These are phyloP conservation scores for Oehlia diaphana DNA, from an alignment of 192 early-diverging fungal species.

Conservation along the genomic window DNA sequence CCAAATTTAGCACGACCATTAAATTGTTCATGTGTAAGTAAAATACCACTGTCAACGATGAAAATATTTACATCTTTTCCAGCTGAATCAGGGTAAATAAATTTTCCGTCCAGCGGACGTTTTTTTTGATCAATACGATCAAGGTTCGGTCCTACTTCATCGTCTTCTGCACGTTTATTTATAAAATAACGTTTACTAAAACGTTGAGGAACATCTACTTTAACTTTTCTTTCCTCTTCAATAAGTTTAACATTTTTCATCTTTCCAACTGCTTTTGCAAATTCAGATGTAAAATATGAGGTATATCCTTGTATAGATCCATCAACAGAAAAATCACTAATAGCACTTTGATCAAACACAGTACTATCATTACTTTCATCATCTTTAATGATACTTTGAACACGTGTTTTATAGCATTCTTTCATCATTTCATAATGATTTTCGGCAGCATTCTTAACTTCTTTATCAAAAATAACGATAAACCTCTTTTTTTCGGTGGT, in stretches of 20 bases:
- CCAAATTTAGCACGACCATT: conserved; percentile 71
- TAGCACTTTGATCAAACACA: background rate
- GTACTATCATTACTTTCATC: background rate
- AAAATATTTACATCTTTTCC: conserved; percentile 63
- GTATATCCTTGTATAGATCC: background rate
- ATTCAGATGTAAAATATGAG: background rate
- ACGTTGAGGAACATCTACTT: too few species aligned
- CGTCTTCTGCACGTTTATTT: background rate
- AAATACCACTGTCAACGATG: conserved; percentile 65
- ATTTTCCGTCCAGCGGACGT: conserved; percentile 49
- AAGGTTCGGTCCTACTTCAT: conserved; percentile 30
- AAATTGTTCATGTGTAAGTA: conserved; percentile 67
- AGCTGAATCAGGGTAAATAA: conserved; percentile 57
- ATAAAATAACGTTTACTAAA: background rate
- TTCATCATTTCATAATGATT: background rate
- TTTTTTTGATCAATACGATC: conserved; percentile 70
- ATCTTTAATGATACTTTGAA: background rate
- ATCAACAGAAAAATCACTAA: background rate
- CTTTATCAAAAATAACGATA: too few species aligned
- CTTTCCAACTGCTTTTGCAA: background rate
- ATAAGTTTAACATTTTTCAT: background rate
- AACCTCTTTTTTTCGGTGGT: too few species aligned
- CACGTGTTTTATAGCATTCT: background rate
- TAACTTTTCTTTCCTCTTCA: background rate
- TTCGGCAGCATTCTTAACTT: background rate